Base-by-base conservation (phyloP, 2,329 filamentous ascomycete species). In the Fusarium sp. region DNA sequence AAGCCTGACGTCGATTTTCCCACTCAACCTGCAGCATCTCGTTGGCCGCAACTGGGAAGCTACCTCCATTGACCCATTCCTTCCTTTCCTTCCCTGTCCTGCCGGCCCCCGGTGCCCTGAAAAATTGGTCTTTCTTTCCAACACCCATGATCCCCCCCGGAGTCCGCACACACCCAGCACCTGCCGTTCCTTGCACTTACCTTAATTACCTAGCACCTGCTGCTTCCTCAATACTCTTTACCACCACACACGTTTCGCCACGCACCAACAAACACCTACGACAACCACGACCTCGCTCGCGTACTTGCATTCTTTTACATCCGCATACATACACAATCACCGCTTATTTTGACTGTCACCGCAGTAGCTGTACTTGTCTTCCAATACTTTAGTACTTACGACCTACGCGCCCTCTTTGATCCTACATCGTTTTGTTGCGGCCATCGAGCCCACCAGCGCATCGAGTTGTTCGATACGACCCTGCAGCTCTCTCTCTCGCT, bases 241-340 rank as follows among this genome's bases (percentile, higher is more conserved):
- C 66, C 71, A 75, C 76, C 77, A 78, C 74, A 74, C 77, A 78
- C 70, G 67, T 75, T 65, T 77, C 67, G 77, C 77, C 77, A 78
- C 77, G 77, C 77, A 77, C 56, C 65, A 71, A 66, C 65, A 71
- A 66, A 64, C 65, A 60, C 57, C 62, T 62, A 66, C 61, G 67
- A 74, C 60, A 68, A 73, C 74, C 38, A 74, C 67, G 60, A 64
- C 74, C 70, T 70, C 65, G 63, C 60, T 67, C 66, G 68, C 74
- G 67, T 75, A 70, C 77, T 75, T 75, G 74, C 75, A 76, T 76
- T 71, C 70, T 72, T 73, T 67, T 74, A 66, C 67, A 75, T 63
- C 34, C 34, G 38, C 34, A 39, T 28, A 38, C 51, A 54, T 54
- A 69, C 69, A 70, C 75, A 78, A 68, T 66, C 73, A 68, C 67